phyloP scores from a whole-genome alignment of 768 basidiomycete genomes.

The Kwoniella sp. region DNA sequence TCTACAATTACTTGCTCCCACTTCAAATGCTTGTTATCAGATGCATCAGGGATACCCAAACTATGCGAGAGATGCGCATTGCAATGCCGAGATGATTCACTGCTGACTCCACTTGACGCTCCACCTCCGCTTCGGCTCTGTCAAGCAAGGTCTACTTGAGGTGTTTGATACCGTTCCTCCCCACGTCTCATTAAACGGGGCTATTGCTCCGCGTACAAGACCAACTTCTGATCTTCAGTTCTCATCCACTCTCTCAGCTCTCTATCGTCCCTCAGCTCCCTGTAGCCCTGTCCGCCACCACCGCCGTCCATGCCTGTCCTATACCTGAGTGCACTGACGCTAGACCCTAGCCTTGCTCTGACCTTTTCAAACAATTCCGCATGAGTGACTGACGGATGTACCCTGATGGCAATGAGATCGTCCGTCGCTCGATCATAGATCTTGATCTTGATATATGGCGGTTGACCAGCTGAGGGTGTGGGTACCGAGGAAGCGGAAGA shows the following conservation, averaged over 20 bases:
- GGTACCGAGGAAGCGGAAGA: background rate
- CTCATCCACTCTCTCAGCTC: constrained; percentile 53
- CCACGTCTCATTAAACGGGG: background rate
- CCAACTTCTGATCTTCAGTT: constrained; percentile 53
- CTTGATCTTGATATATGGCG: constrained; percentile 95
- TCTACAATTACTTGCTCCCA: too few relatives aligned
- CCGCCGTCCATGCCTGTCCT: constrained; percentile 56
- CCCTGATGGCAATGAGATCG: constrained; percentile 94
- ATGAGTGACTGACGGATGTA: constrained; percentile 87
- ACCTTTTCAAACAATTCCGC: constrained; percentile 89
- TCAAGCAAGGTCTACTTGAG: too few relatives aligned
- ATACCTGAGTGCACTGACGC: constrained; percentile 71
- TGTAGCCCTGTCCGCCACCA: constrained; percentile 32
- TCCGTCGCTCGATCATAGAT: constrained; percentile 91
- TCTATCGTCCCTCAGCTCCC: constrained; percentile 51
- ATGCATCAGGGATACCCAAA: background rate
- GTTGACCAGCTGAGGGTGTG: constrained; percentile 29
- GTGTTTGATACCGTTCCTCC: background rate
- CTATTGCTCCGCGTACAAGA: constrained; percentile 53
- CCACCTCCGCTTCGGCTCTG: too few relatives aligned
- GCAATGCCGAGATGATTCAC: background rate
- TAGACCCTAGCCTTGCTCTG: constrained; percentile 76
- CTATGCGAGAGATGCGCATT: background rate
- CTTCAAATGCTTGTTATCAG: background rate
- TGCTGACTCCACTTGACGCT: background rate